Base-by-base conservation (phyloP, 108 stramenopile genomes). In the Nitzschia putrida region DNA sequence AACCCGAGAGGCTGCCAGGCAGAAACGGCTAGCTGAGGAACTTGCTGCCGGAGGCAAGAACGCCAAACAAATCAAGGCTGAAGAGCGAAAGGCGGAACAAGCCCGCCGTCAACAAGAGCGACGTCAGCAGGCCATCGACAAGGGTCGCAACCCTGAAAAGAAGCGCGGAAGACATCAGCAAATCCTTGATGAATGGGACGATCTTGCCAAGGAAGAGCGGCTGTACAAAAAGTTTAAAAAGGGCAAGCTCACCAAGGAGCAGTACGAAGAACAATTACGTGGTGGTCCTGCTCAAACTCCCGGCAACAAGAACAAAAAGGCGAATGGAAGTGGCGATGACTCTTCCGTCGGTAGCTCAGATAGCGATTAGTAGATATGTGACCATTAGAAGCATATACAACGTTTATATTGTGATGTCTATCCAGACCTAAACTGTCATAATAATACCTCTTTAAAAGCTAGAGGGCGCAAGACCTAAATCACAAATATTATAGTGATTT, bases 111-210 rank as follows among this genome's bases (percentile, higher is more conserved):
- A 78, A 53, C 79, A 91, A 72, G 88, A 87, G 20, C 57, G 75
- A 26, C 75, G 86, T 3, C 66, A 85, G 43, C 76, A 56, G 2
- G 87, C 82, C 34, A 80, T 88, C n/a, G 79, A 82, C 20, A 93
- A 95, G 63, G 95, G 94, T 39, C 78, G 96, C 8, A 94, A 96
- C 76, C 89, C 89, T 7, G 87, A 93, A 57, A 94, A 94, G 74
- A 96, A 95, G 83, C 77, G 89, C 40, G 94, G 98, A 20, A 74
- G 83, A 50, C 83, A 94, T 54, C 82, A 83, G 43, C 85, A 88
- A 64, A 88, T 99, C 38, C 71, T 88, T 24, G 97, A 96, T 64
- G 99, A 99, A 64, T 99, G 99, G 99, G 98, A 98, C 56, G 97
- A 98, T 44, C 76, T 99, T 39, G 99, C 97, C 7, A 92, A 91